These are phyloP conservation scores for Pulveroboletus sp. DNA, from an alignment of 768 basidiomycete genomes.

Conservation along the genomic window DNA sequence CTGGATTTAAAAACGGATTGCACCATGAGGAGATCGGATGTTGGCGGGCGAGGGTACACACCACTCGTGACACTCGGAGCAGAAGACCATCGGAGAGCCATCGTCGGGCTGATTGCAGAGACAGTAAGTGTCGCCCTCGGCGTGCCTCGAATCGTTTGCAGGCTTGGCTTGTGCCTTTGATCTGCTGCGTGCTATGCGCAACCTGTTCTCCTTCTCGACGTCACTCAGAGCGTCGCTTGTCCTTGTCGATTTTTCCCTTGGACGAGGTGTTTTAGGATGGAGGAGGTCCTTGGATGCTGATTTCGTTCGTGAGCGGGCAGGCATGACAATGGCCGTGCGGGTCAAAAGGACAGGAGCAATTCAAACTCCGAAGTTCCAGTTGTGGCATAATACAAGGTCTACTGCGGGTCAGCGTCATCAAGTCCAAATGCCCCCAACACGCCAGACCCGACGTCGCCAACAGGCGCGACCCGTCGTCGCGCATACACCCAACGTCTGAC, in stretches of 20 bases:
- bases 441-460: slow-evolving; percentile 4
- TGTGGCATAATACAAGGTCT: slow-evolving; percentile 20
- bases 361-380: slow-evolving; percentile 29
- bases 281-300: slow-evolving; percentile 20
- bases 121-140: slow-evolving; percentile 39
- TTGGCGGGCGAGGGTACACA: slow-evolving; percentile 29
- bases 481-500: slow-evolving; percentile 1
- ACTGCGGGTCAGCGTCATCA: not conserved
- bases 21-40: slow-evolving; percentile 2
- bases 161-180: slow-evolving; percentile 19
- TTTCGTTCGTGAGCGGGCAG: slow-evolving; percentile 44
- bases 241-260: slow-evolving; percentile 19
- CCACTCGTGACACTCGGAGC: slow-evolving; percentile 71
- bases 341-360: slow-evolving; percentile 26
- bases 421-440: not conserved
- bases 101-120: slow-evolving; percentile 66
- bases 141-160: slow-evolving; percentile 12
- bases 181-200: slow-evolving; percentile 16
- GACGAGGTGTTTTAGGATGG: not conserved
- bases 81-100: slow-evolving; percentile 77
- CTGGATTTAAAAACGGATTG: slow-evolving; percentile 34
- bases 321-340: slow-evolving; percentile 33
- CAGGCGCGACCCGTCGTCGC: not conserved
- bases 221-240: slow-evolving; percentile 22
- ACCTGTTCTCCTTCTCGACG: slow-evolving; percentile 30